Evolutionary conservation across 495 filamentous ascomycete species (phyloP).

Genomic region (Penicillium roqueforti): DNA sequence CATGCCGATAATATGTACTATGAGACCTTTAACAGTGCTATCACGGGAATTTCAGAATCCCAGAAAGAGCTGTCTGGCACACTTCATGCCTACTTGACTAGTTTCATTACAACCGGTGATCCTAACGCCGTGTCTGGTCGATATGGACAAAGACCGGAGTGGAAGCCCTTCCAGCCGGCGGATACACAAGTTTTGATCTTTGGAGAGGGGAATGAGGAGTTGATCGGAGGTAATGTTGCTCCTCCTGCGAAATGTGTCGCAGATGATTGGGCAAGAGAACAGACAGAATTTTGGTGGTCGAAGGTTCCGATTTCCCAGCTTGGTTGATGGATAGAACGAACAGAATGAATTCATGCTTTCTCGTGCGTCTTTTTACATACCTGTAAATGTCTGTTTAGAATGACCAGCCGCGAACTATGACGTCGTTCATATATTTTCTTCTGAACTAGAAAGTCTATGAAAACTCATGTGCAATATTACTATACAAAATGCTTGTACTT

Average conservation of each 20-base stretch:
- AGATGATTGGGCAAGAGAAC: slow-evolving; percentile 42
- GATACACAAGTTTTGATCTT: slow-evolving; percentile 45
- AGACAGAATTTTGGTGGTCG: slow-evolving; percentile 58
- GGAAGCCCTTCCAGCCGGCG: slow-evolving; percentile 22
- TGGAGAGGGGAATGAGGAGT: slow-evolving; percentile 60
- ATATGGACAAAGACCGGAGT: slow-evolving; percentile 28
- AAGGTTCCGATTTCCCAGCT: slow-evolving; percentile 35
- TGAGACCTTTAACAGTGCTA: slow-evolving; percentile 49
- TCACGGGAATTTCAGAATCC: slow-evolving; percentile 35
- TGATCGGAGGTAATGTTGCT: slow-evolving; percentile 41
- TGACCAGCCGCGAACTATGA: too few species aligned
- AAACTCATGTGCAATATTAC: too few species aligned
- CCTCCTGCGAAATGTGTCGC: slow-evolving; percentile 39
- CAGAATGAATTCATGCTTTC: too few species aligned
- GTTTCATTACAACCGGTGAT: slow-evolving; percentile 53
- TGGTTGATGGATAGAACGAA: slow-evolving; percentile 11
- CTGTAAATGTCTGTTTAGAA: too few species aligned
- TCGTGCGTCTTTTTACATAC: too few species aligned
- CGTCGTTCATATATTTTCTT: too few species aligned
- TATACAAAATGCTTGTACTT: too few species aligned
- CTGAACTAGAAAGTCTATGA: too few species aligned
- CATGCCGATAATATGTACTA: slow-evolving; percentile 57
- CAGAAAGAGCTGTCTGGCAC: slow-evolving; percentile 47
- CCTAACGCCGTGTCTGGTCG: slow-evolving; percentile 38
- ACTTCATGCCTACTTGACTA: slow-evolving; percentile 53